Conservation (phyloP, 108 stramenopile species). For the Cyclotella cryptica region DNA sequence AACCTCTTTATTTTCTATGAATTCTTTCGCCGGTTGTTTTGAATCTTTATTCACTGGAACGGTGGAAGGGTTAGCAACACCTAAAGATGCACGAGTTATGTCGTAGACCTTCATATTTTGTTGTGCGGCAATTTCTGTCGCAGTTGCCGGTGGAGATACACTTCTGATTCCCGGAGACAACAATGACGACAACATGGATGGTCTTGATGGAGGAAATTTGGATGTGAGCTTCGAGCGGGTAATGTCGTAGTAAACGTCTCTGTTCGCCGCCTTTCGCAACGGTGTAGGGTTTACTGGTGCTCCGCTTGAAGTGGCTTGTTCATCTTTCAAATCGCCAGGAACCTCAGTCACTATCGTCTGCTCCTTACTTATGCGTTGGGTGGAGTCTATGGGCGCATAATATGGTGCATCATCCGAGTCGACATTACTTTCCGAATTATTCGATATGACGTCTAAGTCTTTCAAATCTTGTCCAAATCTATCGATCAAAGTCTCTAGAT, state of each 20-base stretch:
- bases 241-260: slow-evolving; percentile 17
- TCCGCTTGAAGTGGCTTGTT: neutral
- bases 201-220: slow-evolving; percentile 2
- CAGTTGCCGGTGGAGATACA: slow-evolving; percentile 7
- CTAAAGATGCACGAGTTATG: slow-evolving; percentile 10
- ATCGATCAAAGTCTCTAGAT: slow-evolving; percentile 63
- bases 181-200: slow-evolving; percentile 2
- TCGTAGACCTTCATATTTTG: neutral
- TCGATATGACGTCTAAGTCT: too few species aligned
- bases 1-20: neutral
- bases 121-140: neutral
- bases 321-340: neutral
- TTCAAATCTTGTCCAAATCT: slow-evolving; percentile 27
- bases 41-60: neutral
- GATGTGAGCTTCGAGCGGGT: slow-evolving; percentile 16
- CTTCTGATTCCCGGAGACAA: slow-evolving; percentile 2
- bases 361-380: too few species aligned
- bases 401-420: too few species aligned
- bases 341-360: neutral
- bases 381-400: too few species aligned
- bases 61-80: neutral
- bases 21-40: neutral
- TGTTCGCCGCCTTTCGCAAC: neutral
- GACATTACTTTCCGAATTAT: too few species aligned
- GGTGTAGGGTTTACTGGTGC: neutral